Conservation (phyloP, 2,329 filamentous ascomycete genomes). For the Pyrenophora tritici-repentis region DNA sequence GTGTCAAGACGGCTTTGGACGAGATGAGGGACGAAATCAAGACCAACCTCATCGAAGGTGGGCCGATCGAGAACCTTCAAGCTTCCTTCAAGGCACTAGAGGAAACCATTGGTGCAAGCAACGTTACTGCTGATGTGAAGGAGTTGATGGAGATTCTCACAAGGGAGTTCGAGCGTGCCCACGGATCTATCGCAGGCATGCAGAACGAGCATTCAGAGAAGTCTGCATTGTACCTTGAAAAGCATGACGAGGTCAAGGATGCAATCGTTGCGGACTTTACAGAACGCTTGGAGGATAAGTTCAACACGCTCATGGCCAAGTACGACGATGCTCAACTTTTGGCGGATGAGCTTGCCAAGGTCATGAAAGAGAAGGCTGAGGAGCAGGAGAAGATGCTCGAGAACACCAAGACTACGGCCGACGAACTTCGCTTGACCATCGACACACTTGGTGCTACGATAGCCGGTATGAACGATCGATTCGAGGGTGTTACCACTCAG, state of each 20-base stretch:
- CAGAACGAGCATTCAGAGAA: conserved; percentile 77
- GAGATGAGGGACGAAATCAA: conserved; percentile 79
- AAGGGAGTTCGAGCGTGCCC: conserved; percentile 84
- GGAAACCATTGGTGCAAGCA: conserved; percentile 63
- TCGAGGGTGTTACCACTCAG: conserved; percentile 83
- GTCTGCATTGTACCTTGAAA: conserved; percentile 59
- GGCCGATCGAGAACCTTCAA: conserved; percentile 63
- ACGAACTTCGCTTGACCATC: conserved; percentile 84
- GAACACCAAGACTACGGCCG: conserved; percentile 77
- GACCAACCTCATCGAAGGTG: conserved; percentile 75
- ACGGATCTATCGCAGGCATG: conserved; percentile 75
- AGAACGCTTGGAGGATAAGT: conserved; percentile 72
- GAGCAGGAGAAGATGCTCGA: conserved; percentile 75
- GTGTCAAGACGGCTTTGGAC: conserved; percentile 76
- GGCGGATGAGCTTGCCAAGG: conserved; percentile 73
- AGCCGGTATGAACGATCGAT: conserved; percentile 58
- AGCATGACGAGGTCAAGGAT: conserved; percentile 64
- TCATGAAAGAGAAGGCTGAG: conserved; percentile 73
- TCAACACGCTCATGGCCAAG: conserved; percentile 80
- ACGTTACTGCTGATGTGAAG: conserved; percentile 56
- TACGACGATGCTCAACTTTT: conserved; percentile 83
- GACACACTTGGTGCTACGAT: conserved; percentile 77
- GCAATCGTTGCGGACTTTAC: conserved; percentile 60
- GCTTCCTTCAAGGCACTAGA: conserved; percentile 70
- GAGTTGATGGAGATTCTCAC: conserved; percentile 74